phyloP scores from a whole-genome alignment of 805 yeast genomes.

The Kluyveromyces wickerhamii region DNA sequence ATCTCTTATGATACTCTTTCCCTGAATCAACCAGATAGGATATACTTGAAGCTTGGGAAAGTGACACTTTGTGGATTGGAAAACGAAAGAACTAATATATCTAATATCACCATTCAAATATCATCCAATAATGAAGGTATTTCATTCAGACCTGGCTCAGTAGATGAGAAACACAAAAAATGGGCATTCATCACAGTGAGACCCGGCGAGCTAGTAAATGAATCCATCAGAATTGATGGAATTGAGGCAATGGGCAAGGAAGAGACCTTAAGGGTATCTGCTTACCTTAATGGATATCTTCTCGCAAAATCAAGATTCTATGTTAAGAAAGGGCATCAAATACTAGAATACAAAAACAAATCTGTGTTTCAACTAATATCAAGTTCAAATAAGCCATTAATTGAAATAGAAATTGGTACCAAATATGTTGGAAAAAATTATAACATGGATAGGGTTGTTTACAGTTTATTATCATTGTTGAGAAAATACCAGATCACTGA shows the following conservation, averaged over 20 bases:
- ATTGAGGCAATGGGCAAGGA: slow-evolving; percentile 40
- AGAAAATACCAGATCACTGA: slow-evolving; percentile 30
- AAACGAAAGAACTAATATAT: slow-evolving; percentile 14
- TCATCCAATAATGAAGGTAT: slow-evolving; percentile 38
- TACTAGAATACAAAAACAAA: slow-evolving; percentile 41
- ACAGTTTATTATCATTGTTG: slow-evolving; percentile 47
- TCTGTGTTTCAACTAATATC: slow-evolving; percentile 38
- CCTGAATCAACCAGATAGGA: slow-evolving; percentile 44
- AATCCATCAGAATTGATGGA: slow-evolving; percentile 56
- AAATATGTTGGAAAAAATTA: slow-evolving; percentile 62
- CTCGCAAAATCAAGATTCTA: slow-evolving; percentile 51
- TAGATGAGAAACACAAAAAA: slow-evolving; percentile 39
- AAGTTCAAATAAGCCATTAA: slow-evolving; percentile 36
- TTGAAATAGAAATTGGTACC: slow-evolving; percentile 44
- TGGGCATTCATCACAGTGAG: slow-evolving; percentile 74
- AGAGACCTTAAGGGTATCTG: slow-evolving; percentile 47
- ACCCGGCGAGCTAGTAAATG: slow-evolving; percentile 67
- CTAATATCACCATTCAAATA: slow-evolving; percentile 19
- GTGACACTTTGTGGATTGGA: slow-evolving; percentile 14
- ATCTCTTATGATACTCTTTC: slow-evolving; percentile 53
- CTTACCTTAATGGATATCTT: slow-evolving; percentile 55
- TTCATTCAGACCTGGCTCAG: slow-evolving; percentile 59
- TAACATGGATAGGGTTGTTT: slow-evolving; percentile 50
- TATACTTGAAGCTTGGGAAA: slow-evolving; percentile 53
- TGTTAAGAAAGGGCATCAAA: slow-evolving; percentile 39